Evolutionary conservation across 2,329 filamentous ascomycete genomes (phyloP), one percentile per base, ranked within the genome.

Genomic region (Fusarium sp.): DNA sequence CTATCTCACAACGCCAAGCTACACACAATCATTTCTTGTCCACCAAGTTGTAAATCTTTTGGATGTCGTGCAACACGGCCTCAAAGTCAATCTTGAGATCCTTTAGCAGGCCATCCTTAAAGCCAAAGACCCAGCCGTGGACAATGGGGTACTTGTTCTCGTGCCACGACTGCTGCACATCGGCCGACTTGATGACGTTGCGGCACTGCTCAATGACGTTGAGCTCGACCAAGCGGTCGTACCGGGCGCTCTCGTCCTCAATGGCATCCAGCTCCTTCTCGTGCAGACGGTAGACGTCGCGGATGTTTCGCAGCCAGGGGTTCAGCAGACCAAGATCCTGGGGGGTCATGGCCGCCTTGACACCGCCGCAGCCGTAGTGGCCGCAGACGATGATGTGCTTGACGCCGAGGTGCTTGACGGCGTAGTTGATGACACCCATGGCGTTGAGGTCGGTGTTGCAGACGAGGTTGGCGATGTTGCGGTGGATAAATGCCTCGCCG

Each of bases 401-500:
- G 74, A 92, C 89, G 74, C 91, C 84, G 36, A 97, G 84, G 76
- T 94, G 88, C 70, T 85, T 82, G 64, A 97, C 92, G 64, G 92
- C 91, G 75, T 93, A 97, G 74, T 95, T 88, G 77, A 97, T 91
- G 70, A 96, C 92, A 74, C 86, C 86, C 75, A 91, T 88, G 45
- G 88, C 87, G 76, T 88, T 93, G 72, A 96, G 84, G 74, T 97
- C 93, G 64, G 87, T 89, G 73, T 88, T 87, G 78, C 88, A 87
- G 54, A 96, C 84, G 65, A 96, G 84, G 81, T 97, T 97, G 79
- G 92, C 93, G 76, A 97, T 96, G 74, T 97, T 97, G 78, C 93
- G 91, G 83, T 96, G 92, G 68, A 96, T 90, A 77, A 97, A 97
- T 71, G 94, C 90, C 78, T 97, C 92, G 68, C 93, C 93, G n/a